Evolutionary conservation across 306 rosid species (phyloP).

Genomic region (Neltuma alba): DNA sequence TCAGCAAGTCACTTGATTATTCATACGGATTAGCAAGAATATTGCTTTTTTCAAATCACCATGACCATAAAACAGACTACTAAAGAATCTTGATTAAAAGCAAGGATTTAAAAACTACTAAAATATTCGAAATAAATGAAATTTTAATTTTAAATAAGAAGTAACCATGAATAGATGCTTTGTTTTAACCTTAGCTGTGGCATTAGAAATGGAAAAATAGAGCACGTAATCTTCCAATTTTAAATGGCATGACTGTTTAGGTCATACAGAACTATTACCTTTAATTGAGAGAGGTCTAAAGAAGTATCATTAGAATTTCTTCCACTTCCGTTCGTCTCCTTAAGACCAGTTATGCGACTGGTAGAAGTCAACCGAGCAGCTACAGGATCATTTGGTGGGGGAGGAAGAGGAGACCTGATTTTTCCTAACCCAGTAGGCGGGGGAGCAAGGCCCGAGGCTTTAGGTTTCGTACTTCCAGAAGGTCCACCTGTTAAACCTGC

Average conservation of each 20-base stretch:
- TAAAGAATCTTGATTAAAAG: slow-evolving; percentile 29
- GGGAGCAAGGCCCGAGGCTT: slow-evolving; percentile 72
- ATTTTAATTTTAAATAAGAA: neutral
- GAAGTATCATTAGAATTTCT: slow-evolving; percentile 58
- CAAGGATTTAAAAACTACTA: neutral
- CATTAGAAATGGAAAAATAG: slow-evolving; percentile 14
- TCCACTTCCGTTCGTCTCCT: slow-evolving; percentile 46
- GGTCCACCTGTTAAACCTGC: slow-evolving; percentile 69
- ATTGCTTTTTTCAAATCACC: slow-evolving; percentile 16
- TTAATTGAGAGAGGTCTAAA: slow-evolving; percentile 85
- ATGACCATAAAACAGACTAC: neutral
- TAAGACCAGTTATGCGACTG: slow-evolving; percentile 34
- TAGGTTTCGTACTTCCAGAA: slow-evolving; percentile 61
- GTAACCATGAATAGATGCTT: slow-evolving; percentile 1
- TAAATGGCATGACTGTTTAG: neutral
- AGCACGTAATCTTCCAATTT: slow-evolving; percentile 9
- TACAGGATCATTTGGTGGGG: slow-evolving; percentile 92
- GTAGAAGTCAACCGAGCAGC: slow-evolving; percentile 66
- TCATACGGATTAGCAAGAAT: slow-evolving; percentile 18
- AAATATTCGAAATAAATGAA: slow-evolving; percentile 20
- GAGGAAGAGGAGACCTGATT: slow-evolving; percentile 85
- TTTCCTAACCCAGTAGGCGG: slow-evolving; percentile 75
- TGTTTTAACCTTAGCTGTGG: neutral
- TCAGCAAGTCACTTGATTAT: slow-evolving; percentile 7
- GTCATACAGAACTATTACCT: slow-evolving; percentile 50